A percentile compares a stretch with the other conserved stretches of the same genome.
These are phyloP conservation scores for Suaeda aralocaspica DNA, from an alignment of 148 eudicot species.

Conservation along the genomic window DNA sequence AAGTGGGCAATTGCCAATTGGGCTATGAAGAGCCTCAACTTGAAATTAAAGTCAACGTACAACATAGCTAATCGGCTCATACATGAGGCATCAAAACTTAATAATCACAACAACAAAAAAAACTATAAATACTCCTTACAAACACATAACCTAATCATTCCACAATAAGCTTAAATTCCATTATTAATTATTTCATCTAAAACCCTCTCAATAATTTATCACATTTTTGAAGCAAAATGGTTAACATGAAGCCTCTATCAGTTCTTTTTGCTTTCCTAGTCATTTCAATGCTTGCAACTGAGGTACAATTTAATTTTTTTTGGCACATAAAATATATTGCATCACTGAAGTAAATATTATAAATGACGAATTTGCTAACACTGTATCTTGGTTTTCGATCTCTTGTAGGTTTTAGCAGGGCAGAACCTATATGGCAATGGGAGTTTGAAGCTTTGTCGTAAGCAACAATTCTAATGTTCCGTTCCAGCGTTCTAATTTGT, in stretches of 20 bases:
- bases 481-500: not conserved
- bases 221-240: constrained; percentile 16
- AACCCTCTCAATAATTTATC: not conserved
- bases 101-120: not conserved
- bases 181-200: not conserved
- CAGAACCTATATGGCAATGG: constrained; percentile 1
- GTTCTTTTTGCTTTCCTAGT: not conserved
- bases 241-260: not conserved
- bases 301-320: not conserved
- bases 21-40: too few species aligned
- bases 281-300: not conserved
- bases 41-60: not conserved
- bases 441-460: constrained; percentile 13
- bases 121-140: constrained; percentile 19
- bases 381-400: not conserved
- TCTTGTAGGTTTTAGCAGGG: constrained; percentile 14
- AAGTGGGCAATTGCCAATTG: not conserved
- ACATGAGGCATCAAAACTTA: not conserved
- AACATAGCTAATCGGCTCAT: not conserved
- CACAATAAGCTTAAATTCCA: not conserved
- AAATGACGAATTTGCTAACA: too few species aligned
- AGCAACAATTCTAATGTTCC: not conserved
- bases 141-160: constrained; percentile 4
- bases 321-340: too few species aligned
- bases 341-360: too few species aligned